Conservation (phyloP, 192 early-diverging fungal genomes). For the Entomortierella beljakovae region DNA sequence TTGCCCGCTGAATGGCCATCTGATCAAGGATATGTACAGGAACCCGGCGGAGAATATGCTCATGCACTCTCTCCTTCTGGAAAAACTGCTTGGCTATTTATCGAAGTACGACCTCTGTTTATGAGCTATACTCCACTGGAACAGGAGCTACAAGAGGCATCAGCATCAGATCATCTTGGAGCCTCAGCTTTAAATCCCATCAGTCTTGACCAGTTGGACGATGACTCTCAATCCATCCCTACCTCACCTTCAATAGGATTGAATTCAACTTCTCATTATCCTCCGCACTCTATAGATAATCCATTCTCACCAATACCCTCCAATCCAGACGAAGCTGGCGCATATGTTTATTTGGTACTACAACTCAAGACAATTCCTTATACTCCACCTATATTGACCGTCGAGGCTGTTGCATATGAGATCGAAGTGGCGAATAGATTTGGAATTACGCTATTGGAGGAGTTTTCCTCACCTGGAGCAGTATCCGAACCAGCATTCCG, state of each 20-base stretch:
- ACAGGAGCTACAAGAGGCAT: conserved; percentile 27
- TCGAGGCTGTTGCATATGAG: conserved; percentile 50
- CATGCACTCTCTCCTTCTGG: conserved; percentile 48
- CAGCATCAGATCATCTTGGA: conserved; percentile 14
- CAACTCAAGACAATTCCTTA: conserved; percentile 50
- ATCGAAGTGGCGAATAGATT: conserved; percentile 45
- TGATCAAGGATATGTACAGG: conserved; percentile 35
- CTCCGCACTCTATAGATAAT: conserved; percentile 14
- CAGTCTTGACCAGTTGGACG: conserved; percentile 43
- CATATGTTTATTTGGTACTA: conserved; percentile 46
- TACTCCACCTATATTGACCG: conserved; percentile 48
- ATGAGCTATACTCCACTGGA: conserved; percentile 43
- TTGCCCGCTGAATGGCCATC: conserved; percentile 48
- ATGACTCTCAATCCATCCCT: conserved; percentile 3
- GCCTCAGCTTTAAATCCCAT: conserved; percentile 38
- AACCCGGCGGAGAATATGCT: conserved; percentile 47
- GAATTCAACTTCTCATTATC: not conserved
- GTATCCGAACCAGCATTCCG: conserved; percentile 36
- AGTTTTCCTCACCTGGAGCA: conserved; percentile 8
- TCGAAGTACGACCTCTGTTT: conserved; percentile 42
- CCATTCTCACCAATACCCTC: conserved; percentile 39
- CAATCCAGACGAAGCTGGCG: conserved; percentile 51
- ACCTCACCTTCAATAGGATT: conserved; percentile 21
- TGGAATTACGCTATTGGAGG: conserved; percentile 36
- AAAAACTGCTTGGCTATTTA: conserved; percentile 50